Evolutionary conservation across 805 yeast species (phyloP), one percentile per base, ranked within the genome.

Genomic region (Saccharomycopsis sp.): DNA sequence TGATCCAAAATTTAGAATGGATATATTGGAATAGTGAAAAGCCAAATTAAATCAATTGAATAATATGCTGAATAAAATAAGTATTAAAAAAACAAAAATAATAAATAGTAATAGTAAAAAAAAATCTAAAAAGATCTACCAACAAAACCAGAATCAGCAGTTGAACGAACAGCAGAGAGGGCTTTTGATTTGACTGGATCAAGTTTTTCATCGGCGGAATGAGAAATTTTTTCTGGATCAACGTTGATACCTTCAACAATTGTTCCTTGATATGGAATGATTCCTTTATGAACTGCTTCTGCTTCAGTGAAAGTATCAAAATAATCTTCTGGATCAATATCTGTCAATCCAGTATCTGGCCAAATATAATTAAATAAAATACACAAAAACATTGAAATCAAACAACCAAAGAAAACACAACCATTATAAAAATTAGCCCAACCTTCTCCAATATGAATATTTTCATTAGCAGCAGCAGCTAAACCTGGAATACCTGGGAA

Each of bases 401-500:
- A 47, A 42, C 57, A 52, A 12, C 60, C 54, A 40, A 59, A 59
- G 6, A 59, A 43, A 23, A 57, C 55, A 20, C 54, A 51, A 43
- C 59, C 59, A 36, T 58, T 50, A 49, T 52, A 60, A 21, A 52
- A 54, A 40, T 58, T 50, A 17, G 48, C 30, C 34, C 58, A 54
- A 2, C 53, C 51, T 0, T 49, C 41, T 33, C 48, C 47, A 27
- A 59, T 39, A 1, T 26, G 17, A 21, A 59, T 49, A 15, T 33
- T 43, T 1, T 59, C 39, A 36, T 54, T 54, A 3, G 63, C 60
- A 20, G 51, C 53, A 15, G 56, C 43, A 8, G 61, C 60, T 45
- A 63, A 46, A 8, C 68, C 68, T 1, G 69, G 68, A 10, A 63
- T 46, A 14, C 62, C 63, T 2, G 66, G 67, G n/a, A 55, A 56